Evolutionary conservation across 768 basidiomycete species (phyloP), one percentile per base, ranked within the genome.

Genomic region (Crucibulum laeve): DNA sequence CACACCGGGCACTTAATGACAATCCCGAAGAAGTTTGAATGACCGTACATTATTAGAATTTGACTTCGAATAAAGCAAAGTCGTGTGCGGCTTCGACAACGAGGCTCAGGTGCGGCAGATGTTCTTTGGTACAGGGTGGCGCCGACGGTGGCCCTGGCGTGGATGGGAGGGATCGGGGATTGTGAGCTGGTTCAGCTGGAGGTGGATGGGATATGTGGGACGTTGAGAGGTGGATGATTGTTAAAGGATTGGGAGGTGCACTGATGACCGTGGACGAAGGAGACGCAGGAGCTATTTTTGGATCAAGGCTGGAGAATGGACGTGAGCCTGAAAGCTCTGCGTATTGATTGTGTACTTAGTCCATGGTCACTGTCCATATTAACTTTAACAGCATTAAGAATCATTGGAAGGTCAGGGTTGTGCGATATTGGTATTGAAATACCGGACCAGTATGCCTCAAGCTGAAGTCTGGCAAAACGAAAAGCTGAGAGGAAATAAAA

Each of bases 31-130:
- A n/a, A n/a, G n/a, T n/a, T n/a, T n/a, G n/a, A n/a, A n/a, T n/a
- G n/a, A n/a, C n/a, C n/a, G n/a, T n/a, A n/a, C n/a, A n/a, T n/a
- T n/a, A n/a, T n/a, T n/a, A n/a, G n/a, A n/a, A n/a, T n/a, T n/a
- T n/a, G n/a, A n/a, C n/a, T n/a, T n/a, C n/a, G n/a, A n/a, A n/a
- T n/a, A n/a, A n/a, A n/a, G n/a, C n/a, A n/a, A n/a, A n/a, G n/a
- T n/a, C n/a, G n/a, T n/a, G n/a, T n/a, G n/a, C n/a, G 35, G 38
- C 38, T 40, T 40, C 38, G 38, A 40, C 7, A 40, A 40, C 38
- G 24, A 40, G 18, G 38, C 38, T 6, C 8, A 7, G 38, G 24
- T 21, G 38, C 18, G 21, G 38, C 22, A 13, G 15, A 18, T 11
- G 10, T 24, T 19, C 5, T 8, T 13, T 37, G 35, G n/a, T 13